These are phyloP conservation scores for Malus hybrid DNA, from an alignment of 331 rosid species.

Conservation along the genomic window DNA sequence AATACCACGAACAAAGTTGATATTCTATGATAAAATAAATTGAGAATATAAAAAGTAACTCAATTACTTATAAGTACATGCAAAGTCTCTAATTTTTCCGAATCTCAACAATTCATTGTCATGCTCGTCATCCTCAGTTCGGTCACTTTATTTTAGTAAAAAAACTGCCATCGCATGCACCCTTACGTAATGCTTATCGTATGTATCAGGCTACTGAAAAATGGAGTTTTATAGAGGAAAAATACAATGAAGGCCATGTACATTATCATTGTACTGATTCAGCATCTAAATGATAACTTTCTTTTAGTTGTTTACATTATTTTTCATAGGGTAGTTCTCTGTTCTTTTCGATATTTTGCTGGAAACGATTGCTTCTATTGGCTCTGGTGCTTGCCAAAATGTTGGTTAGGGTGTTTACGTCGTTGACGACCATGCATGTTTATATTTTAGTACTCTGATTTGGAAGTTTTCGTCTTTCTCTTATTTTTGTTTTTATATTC, in stretches of 20 bases:
- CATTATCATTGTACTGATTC: background rate
- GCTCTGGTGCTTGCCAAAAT: background rate
- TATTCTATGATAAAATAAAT: too few relatives aligned
- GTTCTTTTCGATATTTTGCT: background rate
- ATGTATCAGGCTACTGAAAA: background rate
- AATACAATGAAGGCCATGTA: too few relatives aligned
- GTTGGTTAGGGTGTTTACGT: background rate
- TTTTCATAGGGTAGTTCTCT: background rate
- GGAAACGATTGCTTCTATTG: background rate
- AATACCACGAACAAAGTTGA: too few relatives aligned
- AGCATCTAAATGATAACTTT: background rate
- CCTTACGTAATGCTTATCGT: conserved; percentile 5
- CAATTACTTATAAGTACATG: too few relatives aligned
- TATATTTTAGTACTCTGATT: too few relatives aligned
- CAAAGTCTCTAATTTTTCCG: too few relatives aligned
- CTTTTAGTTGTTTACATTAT: background rate
- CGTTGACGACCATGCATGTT: background rate
- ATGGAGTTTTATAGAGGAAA: too few relatives aligned
- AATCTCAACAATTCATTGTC: background rate
- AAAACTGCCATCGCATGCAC: conserved; percentile 8
- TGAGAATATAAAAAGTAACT: too few relatives aligned
- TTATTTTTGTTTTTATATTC: too few relatives aligned
- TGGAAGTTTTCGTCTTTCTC: too few relatives aligned
- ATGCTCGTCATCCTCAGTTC: conserved; percentile 28
- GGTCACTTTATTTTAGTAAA: background rate